Evolutionary conservation across 768 basidiomycete species (phyloP).

Genomic region (Steccherinum ochraceum): DNA sequence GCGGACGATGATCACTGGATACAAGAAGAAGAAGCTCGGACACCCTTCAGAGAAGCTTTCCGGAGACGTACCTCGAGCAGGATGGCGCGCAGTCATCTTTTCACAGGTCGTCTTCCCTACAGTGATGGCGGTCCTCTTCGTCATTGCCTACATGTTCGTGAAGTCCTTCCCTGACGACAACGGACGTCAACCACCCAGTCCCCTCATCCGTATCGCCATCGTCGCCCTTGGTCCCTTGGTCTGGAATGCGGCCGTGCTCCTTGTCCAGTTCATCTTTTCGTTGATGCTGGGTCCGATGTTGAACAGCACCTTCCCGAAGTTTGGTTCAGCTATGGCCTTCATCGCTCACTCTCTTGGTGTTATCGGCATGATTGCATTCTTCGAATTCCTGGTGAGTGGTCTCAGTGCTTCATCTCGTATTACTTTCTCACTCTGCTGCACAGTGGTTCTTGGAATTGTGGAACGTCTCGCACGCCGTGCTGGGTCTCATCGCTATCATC

Average conservation of each 20-base stretch:
- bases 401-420: not conserved
- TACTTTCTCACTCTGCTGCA: constrained; percentile 8
- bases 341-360: constrained; percentile 80
- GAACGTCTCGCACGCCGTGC: constrained; percentile 87
- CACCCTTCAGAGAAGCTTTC: constrained; percentile 97
- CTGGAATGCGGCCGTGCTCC: constrained; percentile 85
- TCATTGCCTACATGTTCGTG: constrained; percentile 88
- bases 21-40: constrained; percentile 96
- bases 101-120: constrained; percentile 85
- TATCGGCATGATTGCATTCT: constrained; percentile 87
- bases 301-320: constrained; percentile 75
- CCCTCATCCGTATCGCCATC: constrained; percentile 88
- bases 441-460: constrained; percentile 95
- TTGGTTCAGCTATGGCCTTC: constrained; percentile 89
- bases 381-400: constrained; percentile 83
- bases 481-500: constrained; percentile 89
- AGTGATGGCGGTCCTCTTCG: constrained; percentile 79
- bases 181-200: constrained; percentile 66
- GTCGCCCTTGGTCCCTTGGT: constrained; percentile 93
- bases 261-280: constrained; percentile 86
- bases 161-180: constrained; percentile 71
- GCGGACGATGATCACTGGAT: constrained; percentile 99
- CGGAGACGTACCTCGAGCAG: constrained; percentile 89
- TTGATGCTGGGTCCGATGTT: constrained; percentile 91
- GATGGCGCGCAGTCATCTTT: constrained; percentile 85